Evolutionary conservation across 768 basidiomycete genomes (phyloP), one percentile per base, ranked within the genome.

Genomic region (Podaxis carcinomalis): DNA sequence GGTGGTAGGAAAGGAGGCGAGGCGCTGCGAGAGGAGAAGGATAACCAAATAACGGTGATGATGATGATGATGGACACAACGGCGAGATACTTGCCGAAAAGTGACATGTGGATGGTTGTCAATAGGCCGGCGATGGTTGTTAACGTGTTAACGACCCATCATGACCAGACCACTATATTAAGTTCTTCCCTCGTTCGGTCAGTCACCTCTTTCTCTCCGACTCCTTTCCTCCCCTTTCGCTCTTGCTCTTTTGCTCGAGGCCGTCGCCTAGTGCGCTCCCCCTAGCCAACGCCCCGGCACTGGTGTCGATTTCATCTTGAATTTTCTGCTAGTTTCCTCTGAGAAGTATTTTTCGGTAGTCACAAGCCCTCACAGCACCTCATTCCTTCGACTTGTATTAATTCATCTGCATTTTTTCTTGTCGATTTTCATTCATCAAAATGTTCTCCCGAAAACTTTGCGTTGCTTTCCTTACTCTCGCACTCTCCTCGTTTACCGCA

Each of bases 241-340:
- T 61, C 42, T 57, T 61, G 59, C 46, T 58, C 21, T 60, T 60
- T 36, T 61, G 54, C 68, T 67, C 67, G 59, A 65, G 68, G 65
- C 64, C 63, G 71, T 63, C 75, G 78, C 78, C 78, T 74, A 76
- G 77, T 74, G 77, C 77, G 74, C 62, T 50, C 46, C 59, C 69
- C 65, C 59, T 68, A 69, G 71, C 70, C 70, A 69, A 70, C 70
- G 69, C 74, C 72, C 72, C 77, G 79, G 77, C 79, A 75, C 79
- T 76, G 79, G 79, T 78, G 79, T 80, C 79, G 72, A 75, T 75
- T 75, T 72, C 25, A 2, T 49, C 39, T 56, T 35, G 14, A 46
- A 1, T 19, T 47, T 47, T 56, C 32, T 23, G 32, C 39, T 51
- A 49, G 47, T 49, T 61, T 61, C 59, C 49, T 49, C 46, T 32